Conservation (phyloP, 805 yeast genomes). For the Kodamaea laetipori region DNA sequence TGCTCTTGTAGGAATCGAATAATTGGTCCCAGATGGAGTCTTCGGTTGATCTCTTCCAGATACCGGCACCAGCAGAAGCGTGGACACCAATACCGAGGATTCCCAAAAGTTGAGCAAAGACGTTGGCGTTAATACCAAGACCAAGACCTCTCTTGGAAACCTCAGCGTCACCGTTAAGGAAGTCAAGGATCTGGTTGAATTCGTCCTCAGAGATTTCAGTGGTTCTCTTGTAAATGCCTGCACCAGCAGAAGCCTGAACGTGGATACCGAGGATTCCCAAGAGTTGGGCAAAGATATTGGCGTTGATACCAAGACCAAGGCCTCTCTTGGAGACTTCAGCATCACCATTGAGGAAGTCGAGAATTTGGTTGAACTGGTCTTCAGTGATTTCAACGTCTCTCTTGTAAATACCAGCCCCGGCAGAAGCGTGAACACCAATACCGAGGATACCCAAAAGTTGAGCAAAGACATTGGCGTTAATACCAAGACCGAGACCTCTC, state of each 20-base stretch:
- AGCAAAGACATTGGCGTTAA: slow-evolving; percentile 11
- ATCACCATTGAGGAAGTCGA: slow-evolving; percentile 14
- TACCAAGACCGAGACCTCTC: slow-evolving; percentile 16
- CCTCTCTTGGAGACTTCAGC: slow-evolving; percentile 12
- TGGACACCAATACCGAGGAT: slow-evolving; percentile 2
- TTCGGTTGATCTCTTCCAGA: neutral
- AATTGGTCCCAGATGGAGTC: slow-evolving; percentile 11
- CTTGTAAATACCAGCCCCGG: slow-evolving; percentile 9
- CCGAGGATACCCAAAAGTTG: slow-evolving; percentile 14
- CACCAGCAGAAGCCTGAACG: slow-evolving; percentile 6
- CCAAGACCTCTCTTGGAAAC: slow-evolving; percentile 13
- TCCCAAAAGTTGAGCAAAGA: slow-evolving; percentile 10
- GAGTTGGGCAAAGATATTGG: slow-evolving; percentile 8
- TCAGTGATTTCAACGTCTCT: slow-evolving; percentile 13
- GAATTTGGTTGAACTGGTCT: slow-evolving; percentile 12
- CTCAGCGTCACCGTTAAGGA: slow-evolving; percentile 8
- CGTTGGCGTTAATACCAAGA: slow-evolving; percentile 4
- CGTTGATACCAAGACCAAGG: slow-evolving; percentile 5
- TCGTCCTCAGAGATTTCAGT: slow-evolving; percentile 1
- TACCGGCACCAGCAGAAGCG: slow-evolving; percentile 7
- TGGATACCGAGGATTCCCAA: slow-evolving; percentile 7
- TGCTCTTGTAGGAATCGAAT: slow-evolving; percentile 8
- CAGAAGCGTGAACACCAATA: slow-evolving; percentile 12
- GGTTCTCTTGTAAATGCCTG: slow-evolving; percentile 6
- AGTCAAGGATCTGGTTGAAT: slow-evolving; percentile 6